Evolutionary conservation across 1,284 basidiomycete species (phyloP).

Genomic region (Fomitopsis palustris): DNA sequence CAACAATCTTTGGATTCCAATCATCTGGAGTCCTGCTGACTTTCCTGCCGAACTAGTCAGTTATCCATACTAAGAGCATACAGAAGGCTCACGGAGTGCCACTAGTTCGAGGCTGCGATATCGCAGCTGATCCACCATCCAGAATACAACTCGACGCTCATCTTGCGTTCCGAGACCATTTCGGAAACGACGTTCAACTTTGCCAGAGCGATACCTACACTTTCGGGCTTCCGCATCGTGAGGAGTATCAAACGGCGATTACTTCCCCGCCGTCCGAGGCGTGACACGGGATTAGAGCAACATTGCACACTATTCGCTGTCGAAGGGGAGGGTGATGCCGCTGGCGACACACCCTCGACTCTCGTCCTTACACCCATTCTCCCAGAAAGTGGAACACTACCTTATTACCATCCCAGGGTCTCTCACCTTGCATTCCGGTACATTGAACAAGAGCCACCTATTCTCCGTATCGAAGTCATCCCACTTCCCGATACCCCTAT

Average conservation of each 20-base stretch:
- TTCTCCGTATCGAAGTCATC: constrained; percentile 52
- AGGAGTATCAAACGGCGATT: constrained; percentile 58
- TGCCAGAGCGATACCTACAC: constrained; percentile 33
- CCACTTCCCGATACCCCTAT: constrained; percentile 47
- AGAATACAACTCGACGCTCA: constrained; percentile 81
- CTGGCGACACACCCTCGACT: constrained; percentile 31
- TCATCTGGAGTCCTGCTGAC: constrained; percentile 38
- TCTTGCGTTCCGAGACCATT: constrained; percentile 70
- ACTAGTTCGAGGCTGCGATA: constrained; percentile 62
- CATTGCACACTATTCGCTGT: constrained; percentile 63
- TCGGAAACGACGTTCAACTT: constrained; percentile 38
- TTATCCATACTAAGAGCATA: neutral
- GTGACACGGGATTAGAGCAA: constrained; percentile 69
- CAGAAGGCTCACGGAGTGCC: constrained; percentile 1
- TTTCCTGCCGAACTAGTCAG: constrained; percentile 42
- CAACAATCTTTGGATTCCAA: constrained; percentile 29
- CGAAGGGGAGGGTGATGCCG: constrained; percentile 13
- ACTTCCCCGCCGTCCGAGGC: constrained; percentile 67
- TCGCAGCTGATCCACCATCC: constrained; percentile 73
- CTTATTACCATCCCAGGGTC: constrained; percentile 80
- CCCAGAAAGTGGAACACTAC: constrained; percentile 42
- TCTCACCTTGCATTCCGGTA: constrained; percentile 73
- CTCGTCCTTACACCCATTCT: constrained; percentile 66
- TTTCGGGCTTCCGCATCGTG: constrained; percentile 38
- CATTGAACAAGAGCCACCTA: constrained; percentile 17